Conservation (phyloP, 2,329 filamentous ascomycete genomes). For the Ophiostoma perfectum region DNA sequence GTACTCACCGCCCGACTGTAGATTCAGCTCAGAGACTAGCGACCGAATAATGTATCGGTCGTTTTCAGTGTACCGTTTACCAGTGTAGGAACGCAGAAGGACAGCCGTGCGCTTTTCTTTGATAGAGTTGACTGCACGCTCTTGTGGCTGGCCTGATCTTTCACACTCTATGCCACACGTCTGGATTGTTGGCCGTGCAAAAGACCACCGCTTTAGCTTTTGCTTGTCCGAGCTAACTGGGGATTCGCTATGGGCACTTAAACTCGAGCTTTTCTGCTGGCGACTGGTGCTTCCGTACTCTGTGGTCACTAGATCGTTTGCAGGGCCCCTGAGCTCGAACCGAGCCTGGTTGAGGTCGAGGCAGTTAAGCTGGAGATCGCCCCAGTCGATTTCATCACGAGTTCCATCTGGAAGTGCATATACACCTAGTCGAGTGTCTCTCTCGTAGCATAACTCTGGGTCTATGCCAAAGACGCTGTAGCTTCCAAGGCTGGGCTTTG, state of each 20-base stretch:
- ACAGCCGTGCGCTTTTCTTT: conserved; percentile 60
- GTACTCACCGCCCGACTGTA: conserved; percentile 74
- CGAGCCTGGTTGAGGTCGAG: conserved; percentile 60
- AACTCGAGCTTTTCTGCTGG: neutral
- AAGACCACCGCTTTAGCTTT: neutral
- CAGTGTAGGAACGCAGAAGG: conserved; percentile 69
- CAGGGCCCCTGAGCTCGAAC: conserved; percentile 44
- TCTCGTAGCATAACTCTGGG: conserved; percentile 59
- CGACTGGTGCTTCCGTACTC: conserved; percentile 12
- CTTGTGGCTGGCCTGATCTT: neutral
- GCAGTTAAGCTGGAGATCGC: conserved; percentile 62
- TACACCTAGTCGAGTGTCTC: conserved; percentile 62
- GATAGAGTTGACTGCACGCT: neutral
- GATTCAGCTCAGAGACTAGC: conserved; percentile 68
- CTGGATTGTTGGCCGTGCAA: neutral
- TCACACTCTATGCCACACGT: neutral
- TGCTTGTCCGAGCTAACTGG: neutral
- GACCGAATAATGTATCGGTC: conserved; percentile 74
- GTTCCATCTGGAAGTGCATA: conserved; percentile 55
- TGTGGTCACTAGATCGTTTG: conserved; percentile 41
- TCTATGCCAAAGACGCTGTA: conserved; percentile 57
- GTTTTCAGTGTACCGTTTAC: conserved; percentile 70
- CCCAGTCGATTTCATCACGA: conserved; percentile 67
- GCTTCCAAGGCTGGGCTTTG: conserved; percentile 57
- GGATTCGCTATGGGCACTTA: neutral